Evolutionary conservation across 1,284 basidiomycete genomes (phyloP).

Genomic region (Coniferiporia sulphurascens): DNA sequence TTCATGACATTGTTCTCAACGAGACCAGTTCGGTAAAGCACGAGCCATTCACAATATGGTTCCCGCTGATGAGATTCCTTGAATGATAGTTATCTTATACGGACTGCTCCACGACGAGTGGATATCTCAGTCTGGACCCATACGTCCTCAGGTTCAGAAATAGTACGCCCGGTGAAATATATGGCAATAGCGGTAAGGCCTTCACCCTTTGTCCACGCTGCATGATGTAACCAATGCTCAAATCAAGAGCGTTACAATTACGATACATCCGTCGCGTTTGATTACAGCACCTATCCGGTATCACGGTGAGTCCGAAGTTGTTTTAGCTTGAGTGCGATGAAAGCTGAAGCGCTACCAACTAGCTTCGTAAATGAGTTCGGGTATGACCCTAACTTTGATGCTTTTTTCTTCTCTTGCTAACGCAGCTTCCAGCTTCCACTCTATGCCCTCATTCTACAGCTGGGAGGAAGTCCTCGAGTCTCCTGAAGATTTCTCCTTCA

Average conservation of each 20-base stretch:
- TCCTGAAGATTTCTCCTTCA: conserved; percentile 51
- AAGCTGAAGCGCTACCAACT: neutral
- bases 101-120: conserved; percentile 56
- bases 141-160: conserved; percentile 51
- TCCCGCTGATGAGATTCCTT: neutral
- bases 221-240: neutral
- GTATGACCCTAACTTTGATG: conserved; percentile 26
- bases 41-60: neutral
- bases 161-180: conserved; percentile 46
- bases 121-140: conserved; percentile 53
- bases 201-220: neutral
- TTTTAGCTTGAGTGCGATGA: neutral
- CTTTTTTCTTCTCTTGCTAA: neutral
- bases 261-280: conserved; percentile 48
- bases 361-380: conserved; percentile 63
- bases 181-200: conserved; percentile 48
- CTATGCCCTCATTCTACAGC: conserved; percentile 59
- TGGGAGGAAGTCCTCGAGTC: conserved; percentile 55
- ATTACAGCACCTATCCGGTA: conserved; percentile 51
- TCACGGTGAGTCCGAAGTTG: conserved; percentile 32
- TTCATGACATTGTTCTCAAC: conserved; percentile 44
- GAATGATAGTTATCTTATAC: conserved; percentile 48
- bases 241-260: conserved; percentile 52
- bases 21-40: conserved; percentile 46
- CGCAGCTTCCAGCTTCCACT: conserved; percentile 44